Evolutionary conservation across 495 filamentous ascomycete species (phyloP).

Genomic region (Entonaema liquescens): DNA sequence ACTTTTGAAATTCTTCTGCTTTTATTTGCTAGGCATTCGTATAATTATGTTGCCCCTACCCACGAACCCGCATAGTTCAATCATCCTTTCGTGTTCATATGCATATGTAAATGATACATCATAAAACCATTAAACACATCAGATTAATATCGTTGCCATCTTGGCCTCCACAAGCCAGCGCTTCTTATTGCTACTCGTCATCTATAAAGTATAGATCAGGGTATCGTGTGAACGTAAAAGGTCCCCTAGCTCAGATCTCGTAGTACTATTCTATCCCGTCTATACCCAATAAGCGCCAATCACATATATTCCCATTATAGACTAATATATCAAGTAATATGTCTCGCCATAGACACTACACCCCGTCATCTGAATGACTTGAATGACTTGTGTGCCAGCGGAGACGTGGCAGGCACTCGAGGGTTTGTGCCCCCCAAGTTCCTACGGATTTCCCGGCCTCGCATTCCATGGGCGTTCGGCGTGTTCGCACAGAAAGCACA

Average conservation of each 20-base stretch:
- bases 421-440: constrained; percentile 40
- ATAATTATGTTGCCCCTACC: neutral
- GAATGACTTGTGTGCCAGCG: constrained; percentile 74
- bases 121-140: constrained; percentile 18
- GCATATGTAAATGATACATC: constrained; percentile 19
- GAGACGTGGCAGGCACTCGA: constrained; percentile 58
- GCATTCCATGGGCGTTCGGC: constrained; percentile 61
- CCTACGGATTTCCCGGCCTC: constrained; percentile 66
- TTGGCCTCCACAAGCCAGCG: constrained; percentile 19
- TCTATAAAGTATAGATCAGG: constrained; percentile 34
- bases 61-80: neutral
- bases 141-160: constrained; percentile 1
- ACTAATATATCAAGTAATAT: constrained; percentile 13
- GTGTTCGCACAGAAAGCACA: constrained; percentile 83
- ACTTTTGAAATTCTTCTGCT: neutral
- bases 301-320: constrained; percentile 25
- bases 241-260: constrained; percentile 16
- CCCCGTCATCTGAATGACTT: constrained; percentile 58
- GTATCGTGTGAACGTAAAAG: constrained; percentile 37
- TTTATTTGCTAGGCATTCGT: neutral
- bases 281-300: constrained; percentile 32
- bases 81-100: neutral
- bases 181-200: constrained; percentile 34
- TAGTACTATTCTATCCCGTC: constrained; percentile 23
- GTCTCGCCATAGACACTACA: neutral